phyloP scores from a whole-genome alignment of 2,329 filamentous ascomycete species.

The Lecanicillium sp. region DNA sequence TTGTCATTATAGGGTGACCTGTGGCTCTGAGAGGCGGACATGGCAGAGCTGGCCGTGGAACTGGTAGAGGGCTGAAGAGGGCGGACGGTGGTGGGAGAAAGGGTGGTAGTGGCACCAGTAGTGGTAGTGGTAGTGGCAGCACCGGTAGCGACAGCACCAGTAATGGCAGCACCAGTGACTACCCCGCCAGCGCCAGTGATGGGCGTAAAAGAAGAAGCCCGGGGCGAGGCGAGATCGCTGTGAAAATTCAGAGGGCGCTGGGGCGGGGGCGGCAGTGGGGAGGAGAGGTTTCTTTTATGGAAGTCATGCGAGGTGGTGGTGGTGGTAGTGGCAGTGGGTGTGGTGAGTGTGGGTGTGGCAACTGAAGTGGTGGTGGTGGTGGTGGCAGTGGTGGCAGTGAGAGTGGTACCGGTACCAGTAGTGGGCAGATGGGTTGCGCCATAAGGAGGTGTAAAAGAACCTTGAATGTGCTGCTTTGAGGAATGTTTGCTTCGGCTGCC shows the following conservation, averaged over 20 bases:
- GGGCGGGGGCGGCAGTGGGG: constrained; percentile 47
- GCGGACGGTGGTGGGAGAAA: too few relatives aligned
- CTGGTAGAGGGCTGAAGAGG: constrained; percentile 38
- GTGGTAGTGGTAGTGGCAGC: too few relatives aligned
- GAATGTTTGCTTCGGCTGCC: too few relatives aligned
- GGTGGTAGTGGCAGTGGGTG: constrained; percentile 14
- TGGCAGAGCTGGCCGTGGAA: constrained; percentile 37
- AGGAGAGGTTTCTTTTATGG: constrained; percentile 42
- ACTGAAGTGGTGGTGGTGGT: background rate
- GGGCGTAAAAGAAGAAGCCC: constrained; percentile 25
- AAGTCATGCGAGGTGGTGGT: constrained; percentile 14
- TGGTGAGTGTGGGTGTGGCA: background rate
- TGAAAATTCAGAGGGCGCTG: constrained; percentile 50
- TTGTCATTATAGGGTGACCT: constrained; percentile 26
- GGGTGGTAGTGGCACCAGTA: too few relatives aligned
- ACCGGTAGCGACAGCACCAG: too few relatives aligned
- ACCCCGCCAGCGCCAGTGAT: constrained; percentile 28
- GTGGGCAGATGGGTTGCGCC: too few relatives aligned
- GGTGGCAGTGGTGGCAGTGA: background rate
- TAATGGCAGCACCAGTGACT: constrained; percentile 26
- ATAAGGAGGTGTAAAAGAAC: too few relatives aligned
- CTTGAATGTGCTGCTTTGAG: too few relatives aligned
- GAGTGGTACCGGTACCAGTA: too few relatives aligned
- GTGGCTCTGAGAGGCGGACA: constrained; percentile 29
- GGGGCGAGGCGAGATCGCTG: constrained; percentile 38